Evolutionary conservation across 139 green algal genomes (phyloP), one percentile per base, ranked within the genome.

Genomic region (Asterochloris sp.): DNA sequence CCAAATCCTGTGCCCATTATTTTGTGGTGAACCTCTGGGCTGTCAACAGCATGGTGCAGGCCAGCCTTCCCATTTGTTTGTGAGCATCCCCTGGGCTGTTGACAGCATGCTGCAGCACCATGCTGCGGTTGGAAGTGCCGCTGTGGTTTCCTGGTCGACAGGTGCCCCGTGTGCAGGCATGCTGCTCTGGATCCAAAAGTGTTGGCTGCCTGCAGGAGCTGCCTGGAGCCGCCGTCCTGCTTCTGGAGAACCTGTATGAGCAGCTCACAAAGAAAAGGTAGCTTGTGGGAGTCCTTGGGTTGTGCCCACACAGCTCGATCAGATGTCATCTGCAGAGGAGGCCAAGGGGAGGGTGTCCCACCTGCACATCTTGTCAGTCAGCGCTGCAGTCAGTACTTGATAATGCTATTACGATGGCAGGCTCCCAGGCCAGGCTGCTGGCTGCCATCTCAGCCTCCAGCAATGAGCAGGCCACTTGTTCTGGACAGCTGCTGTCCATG

Each of bases 191-290:
- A 10, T 26, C 66, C 17, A 71, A 24, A 8, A 71, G 21, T 71
- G 21, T 71, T 71, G 1, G 66, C 21, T 24, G 21, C 10, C 66
- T 69, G 60, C 47, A 80, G 76, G 76, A 62, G 0, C 29, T n/a
- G 23, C 23, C 76, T n/a, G 76, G 76, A 38, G 76, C 60, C 38
- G 76, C 76, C 23, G 76, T 80, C 14, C 14, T n/a, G 13, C 68
- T 80, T 61, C 61, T 80, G 60, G 76, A 80, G 21, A n/a, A 80
- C 23, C 26, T 80, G 11, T 80, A 80, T 38, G 76, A 80, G 23
- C 67, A 69, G 60, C 60, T 80, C 60, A 80, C 76, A 69, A 80
- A 80, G 76, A 80, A 80, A 64, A 80, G 60, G 76, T 80, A 47
- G 67, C 9, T 8, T 78, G n/a, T 11, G 73, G 13, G 19, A 47